Conservation (phyloP, 345 rosid genomes). For the Arabis alpina region DNA sequence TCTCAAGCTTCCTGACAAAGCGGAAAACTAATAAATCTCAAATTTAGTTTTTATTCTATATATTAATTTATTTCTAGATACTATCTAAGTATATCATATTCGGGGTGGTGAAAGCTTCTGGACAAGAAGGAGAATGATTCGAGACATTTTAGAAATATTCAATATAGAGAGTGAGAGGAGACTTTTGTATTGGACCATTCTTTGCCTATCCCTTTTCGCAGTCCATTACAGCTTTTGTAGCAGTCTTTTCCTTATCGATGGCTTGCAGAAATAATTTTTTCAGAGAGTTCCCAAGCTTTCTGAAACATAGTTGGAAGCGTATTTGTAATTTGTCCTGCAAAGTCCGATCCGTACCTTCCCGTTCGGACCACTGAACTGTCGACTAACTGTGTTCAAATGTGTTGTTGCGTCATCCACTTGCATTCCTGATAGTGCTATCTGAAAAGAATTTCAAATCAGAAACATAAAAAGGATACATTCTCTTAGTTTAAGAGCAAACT, state of each 20-base stretch:
- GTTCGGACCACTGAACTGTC: neutral
- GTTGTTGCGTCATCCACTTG: conserved; percentile 3
- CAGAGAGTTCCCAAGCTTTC: conserved; percentile 14
- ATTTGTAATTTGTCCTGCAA: conserved; percentile 20
- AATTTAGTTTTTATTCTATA: too few relatives aligned
- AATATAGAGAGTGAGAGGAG: conserved; percentile 21
- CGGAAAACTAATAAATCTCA: too few relatives aligned
- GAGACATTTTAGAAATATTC: conserved; percentile 8
- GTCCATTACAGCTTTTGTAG: conserved; percentile 7
- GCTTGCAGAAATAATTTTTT: neutral
- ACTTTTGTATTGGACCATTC: conserved; percentile 11
- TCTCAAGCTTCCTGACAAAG: too few relatives aligned
- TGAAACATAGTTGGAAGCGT: conserved; percentile 14
- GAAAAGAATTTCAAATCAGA: too few relatives aligned
- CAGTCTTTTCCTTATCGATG: neutral
- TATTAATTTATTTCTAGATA: too few relatives aligned
- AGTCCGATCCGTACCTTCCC: conserved; percentile 19
- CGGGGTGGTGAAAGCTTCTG: neutral
- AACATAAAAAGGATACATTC: too few relatives aligned
- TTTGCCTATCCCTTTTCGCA: conserved; percentile 9
- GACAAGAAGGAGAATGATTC: neutral
- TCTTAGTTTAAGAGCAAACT: too few relatives aligned
- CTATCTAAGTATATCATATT: too few relatives aligned
- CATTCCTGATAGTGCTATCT: too few relatives aligned
- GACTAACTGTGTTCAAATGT: neutral